Evolutionary conservation across 345 rosid species (phyloP).

Genomic region (Aquilaria malaccensis): DNA sequence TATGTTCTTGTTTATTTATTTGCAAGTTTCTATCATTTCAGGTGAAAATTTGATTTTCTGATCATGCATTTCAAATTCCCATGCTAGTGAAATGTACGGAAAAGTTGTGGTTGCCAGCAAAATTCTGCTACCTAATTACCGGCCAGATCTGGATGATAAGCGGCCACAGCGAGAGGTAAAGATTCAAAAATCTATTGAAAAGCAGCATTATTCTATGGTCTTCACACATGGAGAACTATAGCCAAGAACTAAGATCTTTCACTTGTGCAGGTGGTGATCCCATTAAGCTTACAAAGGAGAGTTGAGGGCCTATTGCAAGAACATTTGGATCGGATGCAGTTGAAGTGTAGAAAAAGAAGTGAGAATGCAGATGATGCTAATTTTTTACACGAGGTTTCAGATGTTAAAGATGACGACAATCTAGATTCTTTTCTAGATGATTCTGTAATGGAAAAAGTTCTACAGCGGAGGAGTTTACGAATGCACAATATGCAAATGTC

Average conservation of each 20-base stretch:
- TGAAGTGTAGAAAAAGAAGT: conserved; percentile 38
- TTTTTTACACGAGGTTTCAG: conserved; percentile 36
- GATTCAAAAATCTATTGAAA: conserved; percentile 12
- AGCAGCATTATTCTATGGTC: neutral
- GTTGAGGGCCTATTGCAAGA: conserved; percentile 94
- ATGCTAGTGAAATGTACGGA: conserved; percentile 75
- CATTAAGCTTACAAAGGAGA: conserved; percentile 88
- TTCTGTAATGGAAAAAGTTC: conserved; percentile 96
- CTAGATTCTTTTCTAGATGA: conserved; percentile 57
- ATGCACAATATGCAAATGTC: conserved; percentile 91
- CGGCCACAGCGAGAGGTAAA: conserved; percentile 97
- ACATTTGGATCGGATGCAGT: conserved; percentile 71
- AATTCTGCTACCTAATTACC: conserved; percentile 91
- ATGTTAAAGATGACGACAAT: conserved; percentile 33
- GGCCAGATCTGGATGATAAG: conserved; percentile 98
- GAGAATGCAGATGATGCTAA: conserved; percentile 27
- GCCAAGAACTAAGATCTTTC: neutral
- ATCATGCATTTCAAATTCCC: neutral
- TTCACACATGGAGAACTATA: conserved; percentile 4
- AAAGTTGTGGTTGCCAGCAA: conserved; percentile 95
- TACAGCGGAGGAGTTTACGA: conserved; percentile 85
- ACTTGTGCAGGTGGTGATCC: conserved; percentile 62
- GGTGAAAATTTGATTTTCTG: neutral
- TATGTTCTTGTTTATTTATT: conserved; percentile 9
- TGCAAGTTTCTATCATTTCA: neutral